Conservation (phyloP, 208 protist species). For the Lotmaria passim region DNA sequence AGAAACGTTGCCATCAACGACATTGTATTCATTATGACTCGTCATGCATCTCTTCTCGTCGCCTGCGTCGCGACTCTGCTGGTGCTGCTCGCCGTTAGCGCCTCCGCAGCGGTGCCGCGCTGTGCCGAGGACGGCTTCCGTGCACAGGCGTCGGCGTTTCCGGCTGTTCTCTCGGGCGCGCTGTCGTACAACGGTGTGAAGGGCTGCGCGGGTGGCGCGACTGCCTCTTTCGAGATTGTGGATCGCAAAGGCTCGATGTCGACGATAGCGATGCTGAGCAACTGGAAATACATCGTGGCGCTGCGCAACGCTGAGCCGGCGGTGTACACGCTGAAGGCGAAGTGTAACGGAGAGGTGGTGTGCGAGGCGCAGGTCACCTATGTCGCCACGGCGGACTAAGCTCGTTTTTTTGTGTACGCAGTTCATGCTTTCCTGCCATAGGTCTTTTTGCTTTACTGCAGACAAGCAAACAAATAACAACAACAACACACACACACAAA, state of each 20-base stretch:
- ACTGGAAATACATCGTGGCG: conserved; percentile 19
- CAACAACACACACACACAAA: background rate
- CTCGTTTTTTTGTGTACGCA: background rate
- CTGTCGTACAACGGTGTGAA: conserved; percentile 10
- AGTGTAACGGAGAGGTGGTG: conserved; percentile 28
- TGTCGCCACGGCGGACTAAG: conserved; percentile 19
- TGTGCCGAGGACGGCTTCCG: conserved; percentile 28
- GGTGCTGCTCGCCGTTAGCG: conserved; percentile 20
- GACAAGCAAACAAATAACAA: too few relatives aligned
- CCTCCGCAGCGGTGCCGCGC: conserved; percentile 19
- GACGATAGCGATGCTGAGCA: conserved; percentile 17
- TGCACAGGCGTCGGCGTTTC: background rate
- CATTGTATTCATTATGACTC: conserved; percentile 5
- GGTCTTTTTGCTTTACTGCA: background rate
- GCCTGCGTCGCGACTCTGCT: conserved; percentile 9
- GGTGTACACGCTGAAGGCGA: conserved; percentile 42
- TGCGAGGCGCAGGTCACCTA: conserved; percentile 48
- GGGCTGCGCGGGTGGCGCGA: conserved; percentile 6
- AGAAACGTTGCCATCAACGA: background rate
- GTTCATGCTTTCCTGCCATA: background rate
- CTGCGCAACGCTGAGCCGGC: conserved; percentile 5
- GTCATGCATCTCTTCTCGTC: background rate
- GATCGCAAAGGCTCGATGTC: background rate
- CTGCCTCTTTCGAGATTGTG: conserved; percentile 5
- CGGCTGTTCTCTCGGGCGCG: background rate